Conservation (phyloP, 1,284 basidiomycete species). For the Heliocybe sulcata region DNA sequence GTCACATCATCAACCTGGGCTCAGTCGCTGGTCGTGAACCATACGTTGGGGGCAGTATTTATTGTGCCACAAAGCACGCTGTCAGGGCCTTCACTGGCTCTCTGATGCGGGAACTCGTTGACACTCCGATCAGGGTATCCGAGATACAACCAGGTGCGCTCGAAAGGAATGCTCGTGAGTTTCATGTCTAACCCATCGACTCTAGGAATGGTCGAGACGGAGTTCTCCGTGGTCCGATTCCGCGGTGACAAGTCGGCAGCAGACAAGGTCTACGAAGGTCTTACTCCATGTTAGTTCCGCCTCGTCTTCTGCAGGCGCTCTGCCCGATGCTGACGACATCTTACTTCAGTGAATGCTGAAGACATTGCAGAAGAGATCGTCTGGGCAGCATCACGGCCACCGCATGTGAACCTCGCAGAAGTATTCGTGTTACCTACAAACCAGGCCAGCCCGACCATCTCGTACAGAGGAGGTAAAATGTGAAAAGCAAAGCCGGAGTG, state of each 20-base stretch:
- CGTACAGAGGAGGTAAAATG: slow-evolving; percentile 37
- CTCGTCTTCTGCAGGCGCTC: background rate
- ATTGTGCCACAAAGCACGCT: slow-evolving; percentile 85
- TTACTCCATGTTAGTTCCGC: slow-evolving; percentile 61
- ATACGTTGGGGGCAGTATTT: slow-evolving; percentile 83
- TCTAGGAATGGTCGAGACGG: slow-evolving; percentile 84
- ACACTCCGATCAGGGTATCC: slow-evolving; percentile 86
- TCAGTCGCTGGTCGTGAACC: slow-evolving; percentile 90
- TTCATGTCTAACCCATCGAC: background rate
- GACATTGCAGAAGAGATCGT: slow-evolving; percentile 98
- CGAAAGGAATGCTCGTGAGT: background rate
- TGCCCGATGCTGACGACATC: slow-evolving; percentile 4
- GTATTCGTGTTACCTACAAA: slow-evolving; percentile 75
- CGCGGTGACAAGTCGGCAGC: slow-evolving; percentile 78
- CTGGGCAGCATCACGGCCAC: slow-evolving; percentile 85
- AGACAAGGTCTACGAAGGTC: slow-evolving; percentile 84
- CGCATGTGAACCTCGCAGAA: slow-evolving; percentile 84
- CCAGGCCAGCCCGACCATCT: slow-evolving; percentile 68
- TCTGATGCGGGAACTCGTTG: slow-evolving; percentile 81
- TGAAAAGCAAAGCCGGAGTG: background rate
- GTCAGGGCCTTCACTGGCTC: slow-evolving; percentile 85
- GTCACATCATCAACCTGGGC: slow-evolving; percentile 95
- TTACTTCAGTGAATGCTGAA: slow-evolving; percentile 57
- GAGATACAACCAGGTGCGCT: slow-evolving; percentile 86
- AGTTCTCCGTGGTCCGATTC: slow-evolving; percentile 87